Conservation (phyloP, 768 basidiomycete species). For the Chiua virens region DNA sequence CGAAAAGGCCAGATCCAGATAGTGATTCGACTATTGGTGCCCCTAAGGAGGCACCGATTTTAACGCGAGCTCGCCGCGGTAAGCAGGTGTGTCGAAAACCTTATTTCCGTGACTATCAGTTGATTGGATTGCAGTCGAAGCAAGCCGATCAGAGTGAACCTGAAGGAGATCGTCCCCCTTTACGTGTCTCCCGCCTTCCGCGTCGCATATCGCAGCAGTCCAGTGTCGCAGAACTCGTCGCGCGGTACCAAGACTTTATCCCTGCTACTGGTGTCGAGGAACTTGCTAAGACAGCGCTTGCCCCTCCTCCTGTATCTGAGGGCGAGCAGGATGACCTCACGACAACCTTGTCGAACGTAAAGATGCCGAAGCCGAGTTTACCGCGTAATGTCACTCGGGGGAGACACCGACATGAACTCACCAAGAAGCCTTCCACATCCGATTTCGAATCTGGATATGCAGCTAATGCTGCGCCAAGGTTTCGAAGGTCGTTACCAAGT, state of each 20-base stretch:
- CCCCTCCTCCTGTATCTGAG: slow-evolving; percentile 67
- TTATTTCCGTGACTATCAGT: not conserved
- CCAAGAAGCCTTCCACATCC: slow-evolving; percentile 63
- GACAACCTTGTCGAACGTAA: slow-evolving; percentile 23
- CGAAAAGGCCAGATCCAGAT: slow-evolving; percentile 60
- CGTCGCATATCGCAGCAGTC: slow-evolving; percentile 55
- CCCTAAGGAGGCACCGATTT: slow-evolving; percentile 26
- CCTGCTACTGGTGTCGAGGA: slow-evolving; percentile 73
- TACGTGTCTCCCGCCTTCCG: slow-evolving; percentile 59
- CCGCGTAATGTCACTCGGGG: slow-evolving; percentile 43
- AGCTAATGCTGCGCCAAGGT: slow-evolving; percentile 83
- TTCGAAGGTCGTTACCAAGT: slow-evolving; percentile 49
- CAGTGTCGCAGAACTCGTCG: slow-evolving; percentile 83
- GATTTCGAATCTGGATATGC: slow-evolving; percentile 93
- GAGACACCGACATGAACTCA: slow-evolving; percentile 46
- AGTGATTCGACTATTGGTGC: slow-evolving; percentile 87
- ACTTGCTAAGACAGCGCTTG: slow-evolving; percentile 66
- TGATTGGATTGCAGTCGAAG: slow-evolving; percentile 17
- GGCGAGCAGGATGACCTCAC: slow-evolving; percentile 70
- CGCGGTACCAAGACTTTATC: slow-evolving; percentile 75
- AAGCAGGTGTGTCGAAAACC: slow-evolving; percentile 28
- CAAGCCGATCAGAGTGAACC: slow-evolving; percentile 25
- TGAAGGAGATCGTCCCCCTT: slow-evolving; percentile 20
- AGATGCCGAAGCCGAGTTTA: slow-evolving; percentile 21
- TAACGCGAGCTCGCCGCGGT: slow-evolving; percentile 14